Base-by-base conservation (phyloP, 2,329 filamentous ascomycete genomes). In the Verticillium nubilum region DNA sequence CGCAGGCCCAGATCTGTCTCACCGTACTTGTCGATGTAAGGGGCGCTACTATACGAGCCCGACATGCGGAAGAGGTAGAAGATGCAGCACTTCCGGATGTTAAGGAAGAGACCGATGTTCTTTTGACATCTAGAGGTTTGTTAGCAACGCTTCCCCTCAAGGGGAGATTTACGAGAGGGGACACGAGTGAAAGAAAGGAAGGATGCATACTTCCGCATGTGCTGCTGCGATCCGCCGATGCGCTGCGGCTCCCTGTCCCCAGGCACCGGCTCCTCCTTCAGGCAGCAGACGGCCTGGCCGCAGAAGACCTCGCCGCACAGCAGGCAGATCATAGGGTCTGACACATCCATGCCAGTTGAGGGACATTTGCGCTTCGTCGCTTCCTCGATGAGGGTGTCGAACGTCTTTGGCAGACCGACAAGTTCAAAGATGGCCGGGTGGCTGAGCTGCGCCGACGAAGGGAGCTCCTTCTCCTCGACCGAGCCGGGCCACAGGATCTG, bases 231-330 rank as follows among this genome's bases (percentile, higher is more conserved):
- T 31, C 96, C 93, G 53, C 93, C 93, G 61, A 91, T 84, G 64
- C 81, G 76, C 57, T 72, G 78, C 57, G 72, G 68, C 58, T 76
- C 78, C 52, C 76, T 72, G 59, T 72, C 69, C 17, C 70, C 71
- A 47, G 67, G 73, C 65, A 78, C 73, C 52, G 74, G 75, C 60
- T 84, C 84, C 61, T 86, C 80, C 67, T 86, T 87, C 69, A 91
- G 86, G 72, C 95, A 99, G 76, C 95, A 99, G 54, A 93, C 89
- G 53, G 90, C 92, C 77, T 99, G 95, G 10, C 90, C 92, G 75
- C 95, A 99, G 74, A 97, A 94, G 47, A 99, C 91, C n/a, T 93
- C 92, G 33, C 95, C 94, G 70, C 95, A 99, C 76, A 97, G 92
- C 42, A 99, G 82, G 70, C 95, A 99, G 37, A 99, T 85, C 64